These are phyloP conservation scores for Cercophora newfieldiana DNA, from an alignment of 495 filamentous ascomycete species.

Conservation along the genomic window DNA sequence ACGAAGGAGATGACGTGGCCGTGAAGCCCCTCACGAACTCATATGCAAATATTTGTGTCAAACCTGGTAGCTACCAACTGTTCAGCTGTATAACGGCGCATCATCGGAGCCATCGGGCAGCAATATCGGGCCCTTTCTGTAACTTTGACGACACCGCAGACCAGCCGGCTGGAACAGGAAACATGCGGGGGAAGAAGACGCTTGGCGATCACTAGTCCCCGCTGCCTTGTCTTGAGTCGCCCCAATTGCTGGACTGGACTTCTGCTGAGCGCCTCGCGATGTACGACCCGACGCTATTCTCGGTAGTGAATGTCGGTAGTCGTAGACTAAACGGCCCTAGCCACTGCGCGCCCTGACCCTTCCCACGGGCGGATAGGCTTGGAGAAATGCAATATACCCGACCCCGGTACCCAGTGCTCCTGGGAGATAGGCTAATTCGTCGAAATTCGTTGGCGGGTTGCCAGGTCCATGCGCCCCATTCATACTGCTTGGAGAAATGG, in stretches of 20 bases:
- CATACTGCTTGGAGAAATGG: not conserved
- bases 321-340: not conserved
- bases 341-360: not conserved
- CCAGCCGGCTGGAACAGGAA: not conserved
- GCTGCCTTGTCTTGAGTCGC: not conserved
- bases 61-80: not conserved
- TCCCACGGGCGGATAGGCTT: not conserved
- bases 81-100: not conserved
- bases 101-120: not conserved
- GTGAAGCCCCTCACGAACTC: not conserved
- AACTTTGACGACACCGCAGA: not conserved
- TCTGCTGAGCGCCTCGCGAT: not conserved
- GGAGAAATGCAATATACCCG: not conserved
- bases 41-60: not conserved
- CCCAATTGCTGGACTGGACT: not conserved
- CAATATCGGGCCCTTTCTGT: not conserved
- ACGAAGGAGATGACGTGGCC: conserved; percentile 3
- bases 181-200: not conserved
- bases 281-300: not conserved
- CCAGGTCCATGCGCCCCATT: not conserved
- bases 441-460: not conserved
- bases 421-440: not conserved
- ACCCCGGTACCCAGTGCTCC: not conserved
- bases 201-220: not conserved
- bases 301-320: not conserved